Evolutionary conservation across 2,329 filamentous ascomycete species (phyloP).

Genomic region (Aquanectria penicillioides): DNA sequence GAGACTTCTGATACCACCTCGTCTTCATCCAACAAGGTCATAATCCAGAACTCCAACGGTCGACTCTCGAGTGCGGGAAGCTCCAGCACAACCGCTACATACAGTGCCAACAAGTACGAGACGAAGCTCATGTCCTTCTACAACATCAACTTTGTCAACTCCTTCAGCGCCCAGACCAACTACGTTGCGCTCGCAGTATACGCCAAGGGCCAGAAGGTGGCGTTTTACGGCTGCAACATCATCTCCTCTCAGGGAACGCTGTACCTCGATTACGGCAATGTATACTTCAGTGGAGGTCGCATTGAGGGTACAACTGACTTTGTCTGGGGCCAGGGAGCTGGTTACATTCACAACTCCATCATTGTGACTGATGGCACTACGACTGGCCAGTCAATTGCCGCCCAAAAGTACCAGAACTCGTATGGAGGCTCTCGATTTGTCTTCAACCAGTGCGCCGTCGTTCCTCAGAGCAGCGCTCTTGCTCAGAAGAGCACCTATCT

Average conservation of each 20-base stretch:
- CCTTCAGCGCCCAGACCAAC: conserved; percentile 23
- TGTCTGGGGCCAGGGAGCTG: conserved; percentile 36
- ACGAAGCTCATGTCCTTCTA: conserved; percentile 42
- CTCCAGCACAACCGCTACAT: conserved; percentile 35
- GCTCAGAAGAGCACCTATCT: conserved; percentile 39
- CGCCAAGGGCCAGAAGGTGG: conserved; percentile 49
- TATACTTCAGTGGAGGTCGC: conserved; percentile 34
- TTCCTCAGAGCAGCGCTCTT: conserved; percentile 41
- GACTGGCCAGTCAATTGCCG: conserved; percentile 39
- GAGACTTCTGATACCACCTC: conserved; percentile 54
- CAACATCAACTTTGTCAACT: conserved; percentile 44
- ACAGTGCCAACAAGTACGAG: conserved; percentile 42
- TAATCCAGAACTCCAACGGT: conserved; percentile 44
- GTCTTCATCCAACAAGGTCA: conserved; percentile 68
- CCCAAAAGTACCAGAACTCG: conserved; percentile 38
- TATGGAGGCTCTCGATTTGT: conserved; percentile 51
- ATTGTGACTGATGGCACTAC: conserved; percentile 26
- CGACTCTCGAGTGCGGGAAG: conserved; percentile 27
- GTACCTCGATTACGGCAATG: conserved; percentile 35
- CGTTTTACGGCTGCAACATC: conserved; percentile 51
- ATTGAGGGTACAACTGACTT: conserved; percentile 36
- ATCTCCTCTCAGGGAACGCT: conserved; percentile 33
- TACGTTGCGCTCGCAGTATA: conserved; percentile 38
- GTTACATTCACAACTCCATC: conserved; percentile 38
- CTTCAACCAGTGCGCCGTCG: conserved; percentile 52